A percentile compares a stretch with the other conserved stretches of the same genome.
These are phyloP conservation scores for Phytophthora capsici DNA, from an alignment of 352 stramenopile species.

Conservation along the genomic window DNA sequence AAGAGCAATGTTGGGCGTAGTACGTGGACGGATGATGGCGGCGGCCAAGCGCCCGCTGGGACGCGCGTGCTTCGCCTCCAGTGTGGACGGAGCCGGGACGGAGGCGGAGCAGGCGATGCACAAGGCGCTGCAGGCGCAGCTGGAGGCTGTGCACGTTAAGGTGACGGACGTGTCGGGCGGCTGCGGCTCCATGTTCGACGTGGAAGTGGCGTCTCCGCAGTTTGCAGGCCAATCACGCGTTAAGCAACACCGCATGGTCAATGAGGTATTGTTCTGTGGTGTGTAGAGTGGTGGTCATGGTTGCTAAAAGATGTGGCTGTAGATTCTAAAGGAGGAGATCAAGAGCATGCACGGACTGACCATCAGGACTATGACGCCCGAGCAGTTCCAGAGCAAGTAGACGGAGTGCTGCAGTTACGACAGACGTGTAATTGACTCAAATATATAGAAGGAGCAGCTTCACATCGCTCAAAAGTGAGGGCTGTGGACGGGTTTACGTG, in stretches of 20 bases:
- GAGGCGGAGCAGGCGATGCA: conserved; percentile 82
- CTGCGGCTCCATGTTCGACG: conserved; percentile 90
- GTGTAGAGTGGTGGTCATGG: not conserved
- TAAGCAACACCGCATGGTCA: conserved; percentile 90
- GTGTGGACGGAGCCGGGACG: conserved; percentile 22
- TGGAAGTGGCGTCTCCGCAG: conserved; percentile 82
- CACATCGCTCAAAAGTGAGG: not conserved
- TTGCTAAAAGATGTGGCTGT: not conserved
- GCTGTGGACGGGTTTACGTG: not conserved
- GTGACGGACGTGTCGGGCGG: conserved; percentile 89
- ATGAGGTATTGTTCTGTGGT: conserved; percentile 52
- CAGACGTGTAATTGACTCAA: conserved; percentile 10
- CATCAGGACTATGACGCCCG: conserved; percentile 80
- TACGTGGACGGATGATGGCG: conserved; percentile 34
- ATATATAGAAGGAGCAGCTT: conserved; percentile 28
- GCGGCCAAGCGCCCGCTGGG: conserved; percentile 20
- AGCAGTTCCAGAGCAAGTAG: conserved; percentile 78
- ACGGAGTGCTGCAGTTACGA: not conserved
- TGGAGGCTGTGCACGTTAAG: conserved; percentile 82
- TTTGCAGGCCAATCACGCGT: conserved; percentile 85
- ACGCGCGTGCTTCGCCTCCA: conserved; percentile 27
- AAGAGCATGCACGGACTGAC: conserved; percentile 89
- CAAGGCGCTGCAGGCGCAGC: conserved; percentile 49
- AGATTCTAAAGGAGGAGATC: conserved; percentile 87
- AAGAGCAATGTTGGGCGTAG: conserved; percentile 22